Base-by-base conservation (phyloP, 1,284 basidiomycete genomes). In the Bondarzewia mesenterica region DNA sequence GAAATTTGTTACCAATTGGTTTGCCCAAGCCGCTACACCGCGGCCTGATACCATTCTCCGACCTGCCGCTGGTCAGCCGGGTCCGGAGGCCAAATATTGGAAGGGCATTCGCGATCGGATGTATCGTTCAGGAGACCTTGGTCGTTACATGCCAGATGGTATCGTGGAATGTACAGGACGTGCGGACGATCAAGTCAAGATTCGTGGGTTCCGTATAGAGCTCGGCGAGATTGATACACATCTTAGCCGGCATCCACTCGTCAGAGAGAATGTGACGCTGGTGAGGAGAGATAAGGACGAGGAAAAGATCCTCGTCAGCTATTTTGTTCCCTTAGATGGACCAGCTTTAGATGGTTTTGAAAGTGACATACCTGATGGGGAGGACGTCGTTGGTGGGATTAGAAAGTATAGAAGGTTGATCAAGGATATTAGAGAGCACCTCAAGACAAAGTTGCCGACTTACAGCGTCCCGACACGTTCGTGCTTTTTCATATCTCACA, bases 151-250 rank as follows among this genome's bases (percentile, higher is more conserved):
- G 25, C 92, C 96, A 2, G 82, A 92, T 62, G 96, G 96, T 4
- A 84, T 81, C 36, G 96, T 99, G 15, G 96, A 99, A 65, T 99
- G 96, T 67, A 95, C 92, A 0, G 96, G 96, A 8, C 84, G 96
- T 44, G 94, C 94, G 4, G 96, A 99, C 63, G 96, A 99, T 63
- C 96, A 99, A 66, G 92, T 99, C 71, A 99, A 99, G 74, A 99
- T 99, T 65, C 90, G 96, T 53, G 96, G 96, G 6, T 99, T 99
- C 84, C 79, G 96, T 29, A 99, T 99, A 63, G 96, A 99, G 69
- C 78, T 99, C 5, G 95, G 95, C 16, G 96, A 99, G 69, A 98
- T 99, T 57, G 96, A 99, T 65, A 97, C 92, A 1, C 86, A 97
- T 68, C 80, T 99, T 36, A 92, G 89, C 58, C 85, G 93, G 60